Evolutionary conservation across 2,329 filamentous ascomycete species (phyloP), one percentile per base, ranked within the genome.

Genomic region (Fusarium sp.): DNA sequence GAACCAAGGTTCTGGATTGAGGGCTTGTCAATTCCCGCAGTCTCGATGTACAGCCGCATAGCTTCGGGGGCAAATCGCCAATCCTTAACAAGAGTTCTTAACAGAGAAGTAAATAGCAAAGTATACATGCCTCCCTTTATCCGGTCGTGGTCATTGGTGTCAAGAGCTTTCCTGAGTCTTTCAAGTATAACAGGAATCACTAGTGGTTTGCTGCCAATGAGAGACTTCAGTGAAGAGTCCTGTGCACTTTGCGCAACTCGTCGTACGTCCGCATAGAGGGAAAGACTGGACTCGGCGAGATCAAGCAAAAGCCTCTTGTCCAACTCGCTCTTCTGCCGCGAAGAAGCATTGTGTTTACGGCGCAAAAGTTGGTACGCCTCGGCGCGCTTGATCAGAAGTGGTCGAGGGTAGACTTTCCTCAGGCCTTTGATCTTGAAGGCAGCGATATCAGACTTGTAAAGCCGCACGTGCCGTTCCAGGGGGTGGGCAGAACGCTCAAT

Each of bases 41-140:
- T 92, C 69, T 91, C 87, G 63, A 99, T 95, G 76, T 96, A 99
- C 9, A 95, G 82, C 49, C 89, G 88, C 79, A 99, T 91, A 44
- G 97, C 80, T n/a, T 89, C 85, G 1, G 96, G 95, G 0, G 95
- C 92, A 75, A 93, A 97, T 35, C 93, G 89, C 96, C 96, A 99
- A 73, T 99, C 93, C 50, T 91, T 89, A 42, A 92, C 86, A 41
- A 96, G 85, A 0, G 94, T 96, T 77, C 93, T 96, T 6, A 93
- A 84, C 32, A 99, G 79, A 58, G 91, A 96, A 10, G 94, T 93
- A 69, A 94, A 96, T 15, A 98, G 80, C 25, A 99, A 78, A 0
- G 93, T 93, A 73, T 95, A 98, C 80, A 99, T 87, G 32, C 90
- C 91, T 31, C 96, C 95, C 77, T 99, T 99, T 75, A 99, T 97